phyloP scores from a whole-genome alignment of 2,329 filamentous ascomycete genomes.

The Camillea tinctor region DNA sequence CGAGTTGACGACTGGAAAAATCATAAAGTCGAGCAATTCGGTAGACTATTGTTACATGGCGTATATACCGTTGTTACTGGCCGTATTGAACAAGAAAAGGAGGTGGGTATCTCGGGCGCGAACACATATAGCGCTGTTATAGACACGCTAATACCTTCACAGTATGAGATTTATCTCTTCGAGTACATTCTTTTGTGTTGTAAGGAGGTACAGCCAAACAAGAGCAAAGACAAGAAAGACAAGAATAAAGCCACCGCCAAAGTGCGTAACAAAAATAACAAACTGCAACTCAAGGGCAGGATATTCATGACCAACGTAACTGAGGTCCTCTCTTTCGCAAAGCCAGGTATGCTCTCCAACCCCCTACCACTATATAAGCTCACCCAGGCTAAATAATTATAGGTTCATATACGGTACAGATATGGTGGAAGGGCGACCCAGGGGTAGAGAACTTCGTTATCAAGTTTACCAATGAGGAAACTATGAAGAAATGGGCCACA shows the following conservation, averaged over 20 bases:
- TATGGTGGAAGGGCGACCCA: slow-evolving; percentile 97
- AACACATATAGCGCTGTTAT: slow-evolving; percentile 3
- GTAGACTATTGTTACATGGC: slow-evolving; percentile 82
- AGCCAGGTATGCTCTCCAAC: slow-evolving; percentile 67
- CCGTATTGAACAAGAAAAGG: slow-evolving; percentile 86
- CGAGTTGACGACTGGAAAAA: slow-evolving; percentile 98
- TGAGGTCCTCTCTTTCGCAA: slow-evolving; percentile 82
- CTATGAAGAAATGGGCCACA: slow-evolving; percentile 86
- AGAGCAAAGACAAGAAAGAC: slow-evolving; percentile 75
- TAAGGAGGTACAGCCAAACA: slow-evolving; percentile 88
- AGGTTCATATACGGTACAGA: slow-evolving; percentile 94
- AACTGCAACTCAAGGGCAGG: slow-evolving; percentile 89
- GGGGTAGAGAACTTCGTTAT: slow-evolving; percentile 96
- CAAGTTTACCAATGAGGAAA: slow-evolving; percentile 86
- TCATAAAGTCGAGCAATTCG: slow-evolving; percentile 87
- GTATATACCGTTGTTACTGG: slow-evolving; percentile 89
- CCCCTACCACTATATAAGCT: slow-evolving; percentile 1
- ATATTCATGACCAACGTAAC: slow-evolving; percentile 99
- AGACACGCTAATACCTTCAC: slow-evolving; percentile 21
- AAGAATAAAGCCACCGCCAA: slow-evolving; percentile 60
- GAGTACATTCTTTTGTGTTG: slow-evolving; percentile 94
- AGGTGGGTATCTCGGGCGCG: slow-evolving; percentile 57
- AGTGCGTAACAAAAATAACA: slow-evolving; percentile 65
- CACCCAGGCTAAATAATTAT: slow-evolving; percentile 8
- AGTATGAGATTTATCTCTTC: slow-evolving; percentile 98